Evolutionary conservation across 805 yeast genomes (phyloP).

Genomic region (Ogataea philodendri): DNA sequence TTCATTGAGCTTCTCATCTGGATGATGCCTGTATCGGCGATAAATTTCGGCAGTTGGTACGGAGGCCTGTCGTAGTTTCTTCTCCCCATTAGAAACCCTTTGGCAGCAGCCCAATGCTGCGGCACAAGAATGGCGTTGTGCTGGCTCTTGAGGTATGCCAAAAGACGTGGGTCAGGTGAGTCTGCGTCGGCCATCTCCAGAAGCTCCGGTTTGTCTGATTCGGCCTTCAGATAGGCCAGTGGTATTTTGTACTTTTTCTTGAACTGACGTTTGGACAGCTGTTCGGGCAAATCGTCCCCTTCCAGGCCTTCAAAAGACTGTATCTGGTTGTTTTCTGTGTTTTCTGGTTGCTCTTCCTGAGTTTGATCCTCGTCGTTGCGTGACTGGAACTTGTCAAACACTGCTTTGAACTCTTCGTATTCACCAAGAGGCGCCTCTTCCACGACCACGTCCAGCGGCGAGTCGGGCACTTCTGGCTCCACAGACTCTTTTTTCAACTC

Average conservation of each 20-base stretch:
- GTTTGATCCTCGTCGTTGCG: not conserved
- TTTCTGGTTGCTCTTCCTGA: constrained; percentile 19
- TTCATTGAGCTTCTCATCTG: constrained; percentile 71
- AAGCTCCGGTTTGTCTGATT: constrained; percentile 60
- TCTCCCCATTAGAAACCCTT: constrained; percentile 67
- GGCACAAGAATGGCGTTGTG: constrained; percentile 79
- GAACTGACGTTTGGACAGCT: constrained; percentile 48
- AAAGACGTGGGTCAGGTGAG: constrained; percentile 71
- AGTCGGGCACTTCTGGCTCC: constrained; percentile 3
- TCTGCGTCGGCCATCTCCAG: constrained; percentile 89
- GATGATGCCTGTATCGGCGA: constrained; percentile 78
- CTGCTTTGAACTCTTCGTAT: constrained; percentile 16
- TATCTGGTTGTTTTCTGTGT: constrained; percentile 9
- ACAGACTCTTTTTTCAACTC: not conserved
- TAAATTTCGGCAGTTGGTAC: constrained; percentile 74
- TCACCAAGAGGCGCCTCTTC: constrained; percentile 16
- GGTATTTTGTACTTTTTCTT: constrained; percentile 57
- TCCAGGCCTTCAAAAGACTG: constrained; percentile 18
- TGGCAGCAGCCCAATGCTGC: constrained; percentile 74
- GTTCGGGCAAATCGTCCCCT: constrained; percentile 25
- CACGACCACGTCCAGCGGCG: constrained; percentile 6
- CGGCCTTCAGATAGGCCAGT: constrained; percentile 63
- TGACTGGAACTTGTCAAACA: constrained; percentile 24
- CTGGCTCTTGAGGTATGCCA: constrained; percentile 59
- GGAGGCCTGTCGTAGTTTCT: constrained; percentile 67